phyloP scores from a whole-genome alignment of 2,329 filamentous ascomycete species.

The Cadophora sp. region DNA sequence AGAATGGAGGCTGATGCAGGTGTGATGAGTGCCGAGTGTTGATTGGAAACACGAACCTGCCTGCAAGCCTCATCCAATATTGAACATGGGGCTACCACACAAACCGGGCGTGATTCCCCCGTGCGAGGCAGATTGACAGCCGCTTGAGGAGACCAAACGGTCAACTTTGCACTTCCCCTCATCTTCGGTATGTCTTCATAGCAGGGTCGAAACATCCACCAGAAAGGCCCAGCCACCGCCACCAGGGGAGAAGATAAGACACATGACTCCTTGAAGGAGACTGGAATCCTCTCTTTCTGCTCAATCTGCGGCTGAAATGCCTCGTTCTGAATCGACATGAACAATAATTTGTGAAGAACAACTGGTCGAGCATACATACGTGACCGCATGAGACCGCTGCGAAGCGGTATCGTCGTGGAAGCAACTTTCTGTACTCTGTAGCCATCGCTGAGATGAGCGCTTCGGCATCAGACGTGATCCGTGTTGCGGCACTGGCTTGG shows the following conservation, averaged over 20 bases:
- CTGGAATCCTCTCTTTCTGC: not conserved
- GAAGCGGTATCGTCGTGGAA: not conserved
- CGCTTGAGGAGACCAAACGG: not conserved
- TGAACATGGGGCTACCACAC: not conserved
- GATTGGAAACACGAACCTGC: constrained; percentile 16
- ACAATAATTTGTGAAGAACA: not conserved
- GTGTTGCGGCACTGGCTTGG: constrained; percentile 21
- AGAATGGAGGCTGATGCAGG: constrained; percentile 12
- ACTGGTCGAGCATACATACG: not conserved
- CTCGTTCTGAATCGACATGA: not conserved
- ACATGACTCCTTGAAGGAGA: not conserved
- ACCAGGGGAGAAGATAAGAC: constrained; percentile 5
- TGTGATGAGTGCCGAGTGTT: not conserved
- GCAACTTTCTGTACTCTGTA: not conserved
- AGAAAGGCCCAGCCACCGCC: not conserved
- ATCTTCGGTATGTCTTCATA: not conserved
- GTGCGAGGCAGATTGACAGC: constrained; percentile 15
- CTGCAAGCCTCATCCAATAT: constrained; percentile 22
- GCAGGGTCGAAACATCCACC: not conserved
- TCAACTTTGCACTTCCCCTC: not conserved
- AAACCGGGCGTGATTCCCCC: too few relatives aligned
- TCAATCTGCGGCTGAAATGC: not conserved
- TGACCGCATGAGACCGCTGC: not conserved
- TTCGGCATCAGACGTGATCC: constrained; percentile 19
- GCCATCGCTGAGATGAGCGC: not conserved